Evolutionary conservation across 331 rosid species (phyloP).

Genomic region (Malus hybrid): DNA sequence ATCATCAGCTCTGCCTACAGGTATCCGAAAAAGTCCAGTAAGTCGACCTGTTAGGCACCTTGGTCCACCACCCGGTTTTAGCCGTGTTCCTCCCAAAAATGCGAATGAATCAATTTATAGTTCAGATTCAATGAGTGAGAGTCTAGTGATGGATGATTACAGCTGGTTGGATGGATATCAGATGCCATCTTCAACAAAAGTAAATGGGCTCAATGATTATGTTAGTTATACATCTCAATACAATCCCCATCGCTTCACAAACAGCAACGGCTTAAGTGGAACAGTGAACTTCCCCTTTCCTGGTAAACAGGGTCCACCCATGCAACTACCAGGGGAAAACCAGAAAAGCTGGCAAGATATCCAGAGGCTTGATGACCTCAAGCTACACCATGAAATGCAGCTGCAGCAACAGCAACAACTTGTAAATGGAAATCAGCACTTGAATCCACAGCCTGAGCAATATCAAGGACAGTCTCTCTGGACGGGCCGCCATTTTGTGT

Average conservation of each 20-base stretch:
- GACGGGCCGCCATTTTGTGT: conserved; percentile 83
- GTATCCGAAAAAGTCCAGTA: conserved; percentile 50
- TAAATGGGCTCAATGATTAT: conserved; percentile 32
- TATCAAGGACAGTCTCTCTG: conserved; percentile 79
- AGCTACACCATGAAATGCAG: conserved; percentile 66
- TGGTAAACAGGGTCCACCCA: conserved; percentile 67
- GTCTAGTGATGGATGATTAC: conserved; percentile 75
- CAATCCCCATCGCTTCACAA: conserved; percentile 34
- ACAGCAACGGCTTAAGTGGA: conserved; percentile 44
- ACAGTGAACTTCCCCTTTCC: conserved; percentile 72
- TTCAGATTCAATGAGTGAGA: conserved; percentile 46
- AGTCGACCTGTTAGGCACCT: conserved; percentile 83
- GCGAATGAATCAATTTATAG: conserved; percentile 33
- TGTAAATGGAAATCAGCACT: conserved; percentile 52
- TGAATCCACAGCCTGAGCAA: conserved; percentile 67
- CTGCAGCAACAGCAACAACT: conserved; percentile 35
- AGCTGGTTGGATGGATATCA: conserved; percentile 99
- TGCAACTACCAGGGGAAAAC: conserved; percentile 40
- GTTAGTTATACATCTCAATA: conserved; percentile 30
- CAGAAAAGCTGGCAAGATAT: conserved; percentile 74
- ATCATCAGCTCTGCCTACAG: conserved; percentile 34
- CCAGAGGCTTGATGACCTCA: conserved; percentile 45
- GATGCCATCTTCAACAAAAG: conserved; percentile 50
- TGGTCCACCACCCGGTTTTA: conserved; percentile 98
- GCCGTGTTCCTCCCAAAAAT: conserved; percentile 49